Evolutionary conservation across 768 basidiomycete genomes (phyloP).

Genomic region (Neoboletus magnificus): DNA sequence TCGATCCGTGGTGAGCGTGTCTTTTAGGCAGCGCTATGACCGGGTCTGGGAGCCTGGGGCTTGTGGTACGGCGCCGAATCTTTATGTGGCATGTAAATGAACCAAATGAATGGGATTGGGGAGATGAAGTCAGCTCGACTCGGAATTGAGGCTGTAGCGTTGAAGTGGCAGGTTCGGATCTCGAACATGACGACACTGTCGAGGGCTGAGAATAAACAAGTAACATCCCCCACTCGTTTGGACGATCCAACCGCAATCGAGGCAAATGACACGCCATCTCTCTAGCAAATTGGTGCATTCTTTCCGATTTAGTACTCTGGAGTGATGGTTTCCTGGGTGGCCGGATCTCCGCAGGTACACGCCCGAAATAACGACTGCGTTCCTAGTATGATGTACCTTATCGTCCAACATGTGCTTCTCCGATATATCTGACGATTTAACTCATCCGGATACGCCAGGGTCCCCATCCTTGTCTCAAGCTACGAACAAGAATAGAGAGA

Average conservation of each 20-base stretch:
- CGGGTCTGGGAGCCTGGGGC: neutral
- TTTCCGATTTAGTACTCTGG: too few species aligned
- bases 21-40: neutral
- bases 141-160: neutral
- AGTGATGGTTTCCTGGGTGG: too few species aligned
- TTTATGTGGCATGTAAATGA: too few species aligned
- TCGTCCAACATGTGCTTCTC: neutral
- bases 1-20: neutral
- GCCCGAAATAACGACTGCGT: too few species aligned
- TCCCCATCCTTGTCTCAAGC: neutral
- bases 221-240: too few species aligned
- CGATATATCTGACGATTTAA: neutral
- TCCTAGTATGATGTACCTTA: too few species aligned
- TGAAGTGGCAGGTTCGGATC: neutral
- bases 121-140: neutral
- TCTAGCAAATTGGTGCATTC: too few species aligned
- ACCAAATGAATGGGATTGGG: too few species aligned
- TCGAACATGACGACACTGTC: too few species aligned
- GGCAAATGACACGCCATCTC: neutral
- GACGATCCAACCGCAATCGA: neutral
- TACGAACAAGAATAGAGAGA: neutral
- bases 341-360: too few species aligned
- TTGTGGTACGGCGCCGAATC: neutral
- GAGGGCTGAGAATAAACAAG: too few species aligned
- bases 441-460: neutral